Base-by-base conservation (phyloP, 176 grass and related monocot species). In the Carex pumila region DNA sequence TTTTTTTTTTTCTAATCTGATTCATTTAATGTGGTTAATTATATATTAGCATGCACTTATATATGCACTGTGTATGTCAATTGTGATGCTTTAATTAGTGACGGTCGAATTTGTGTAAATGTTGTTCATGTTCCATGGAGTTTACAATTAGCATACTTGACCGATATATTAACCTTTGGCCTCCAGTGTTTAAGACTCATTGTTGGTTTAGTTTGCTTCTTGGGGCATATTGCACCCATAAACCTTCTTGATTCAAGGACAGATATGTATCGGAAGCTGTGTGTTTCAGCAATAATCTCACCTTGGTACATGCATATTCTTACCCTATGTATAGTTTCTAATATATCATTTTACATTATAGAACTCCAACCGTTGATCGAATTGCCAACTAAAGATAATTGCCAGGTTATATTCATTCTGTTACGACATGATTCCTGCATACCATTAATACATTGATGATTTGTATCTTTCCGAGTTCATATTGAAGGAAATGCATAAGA, bases 21-120 rank as follows among this genome's bases (percentile, higher is more conserved):
- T 79, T 79, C 55, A 79, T 31, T 79, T 18, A 79, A 79, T 79
- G 52, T 32, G 25, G 12, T 52, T 58, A 7, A 45, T 79, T 79
- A 36, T 79, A 34, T 34, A 34, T 34, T 22, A 22, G 75, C 12
- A 32, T 34, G 17, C 11, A 32, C 25, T 15, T 34, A 34, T 34
- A 34, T 34, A 34, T 34, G 32, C 32, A 34, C 32, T 34, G 21
- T 22, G 10, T 54, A 54, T 53, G 71, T 19, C 22, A 7, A 11
- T 75, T 75, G 47, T 30, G 71, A 54, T 54, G 71, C 21, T 71
- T 15, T 75, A 34, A 34, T 34, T 34, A 53, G 71, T 53, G 19
- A 22, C 21, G 30, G 21, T 54, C 17, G 12, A 53, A 76, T 76
- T 76, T 55, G 19, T 30, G 29, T 55, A 49, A 55, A 76, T 76